phyloP scores from a whole-genome alignment of 2,329 filamentous ascomycete genomes.

The Passalora sequoiae region DNA sequence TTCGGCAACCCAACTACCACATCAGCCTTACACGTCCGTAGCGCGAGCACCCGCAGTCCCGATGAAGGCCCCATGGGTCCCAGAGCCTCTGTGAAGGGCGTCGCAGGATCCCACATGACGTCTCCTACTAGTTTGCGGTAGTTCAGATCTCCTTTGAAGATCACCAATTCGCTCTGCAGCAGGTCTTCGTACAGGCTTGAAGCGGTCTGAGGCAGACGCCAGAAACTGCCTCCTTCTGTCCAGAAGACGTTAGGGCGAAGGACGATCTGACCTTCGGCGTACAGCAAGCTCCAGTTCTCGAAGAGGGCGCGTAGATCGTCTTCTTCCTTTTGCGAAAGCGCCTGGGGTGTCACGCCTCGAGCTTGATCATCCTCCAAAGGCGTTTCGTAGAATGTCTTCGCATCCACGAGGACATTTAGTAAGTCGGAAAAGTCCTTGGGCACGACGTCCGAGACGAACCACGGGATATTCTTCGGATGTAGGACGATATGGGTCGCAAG shows the following conservation, averaged over 20 bases:
- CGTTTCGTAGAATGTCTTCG: conserved; percentile 72
- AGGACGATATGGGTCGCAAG: conserved; percentile 83
- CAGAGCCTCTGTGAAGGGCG: conserved; percentile 76
- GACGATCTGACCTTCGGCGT: conserved; percentile 76
- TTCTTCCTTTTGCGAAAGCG: conserved; percentile 63
- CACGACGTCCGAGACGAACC: conserved; percentile 96
- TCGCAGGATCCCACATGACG: conserved; percentile 83
- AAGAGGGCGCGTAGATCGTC: conserved; percentile 71
- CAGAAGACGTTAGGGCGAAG: conserved; percentile 85
- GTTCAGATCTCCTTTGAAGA: conserved; percentile 97
- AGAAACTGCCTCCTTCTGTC: conserved; percentile 83
- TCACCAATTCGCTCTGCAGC: conserved; percentile 74
- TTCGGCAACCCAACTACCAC: conserved; percentile 81
- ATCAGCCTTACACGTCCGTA: conserved; percentile 95
- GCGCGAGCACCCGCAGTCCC: conserved; percentile 75
- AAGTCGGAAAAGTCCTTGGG: conserved; percentile 80
- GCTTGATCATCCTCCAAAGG: conserved; percentile 61
- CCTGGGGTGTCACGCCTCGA: conserved; percentile 51
- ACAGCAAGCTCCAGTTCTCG: conserved; percentile 70
- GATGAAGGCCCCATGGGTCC: conserved; percentile 78
- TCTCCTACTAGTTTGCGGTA: conserved; percentile 90
- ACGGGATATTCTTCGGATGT: conserved; percentile 91
- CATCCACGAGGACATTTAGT: conserved; percentile 70
- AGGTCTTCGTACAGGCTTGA: conserved; percentile 69
- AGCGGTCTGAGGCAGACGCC: conserved; percentile 70